A percentile compares a stretch with the other conserved stretches of the same genome.
These are phyloP conservation scores for Aquilaria agallochum DNA, from an alignment of 441 rosid genomes.

Conservation along the genomic window DNA sequence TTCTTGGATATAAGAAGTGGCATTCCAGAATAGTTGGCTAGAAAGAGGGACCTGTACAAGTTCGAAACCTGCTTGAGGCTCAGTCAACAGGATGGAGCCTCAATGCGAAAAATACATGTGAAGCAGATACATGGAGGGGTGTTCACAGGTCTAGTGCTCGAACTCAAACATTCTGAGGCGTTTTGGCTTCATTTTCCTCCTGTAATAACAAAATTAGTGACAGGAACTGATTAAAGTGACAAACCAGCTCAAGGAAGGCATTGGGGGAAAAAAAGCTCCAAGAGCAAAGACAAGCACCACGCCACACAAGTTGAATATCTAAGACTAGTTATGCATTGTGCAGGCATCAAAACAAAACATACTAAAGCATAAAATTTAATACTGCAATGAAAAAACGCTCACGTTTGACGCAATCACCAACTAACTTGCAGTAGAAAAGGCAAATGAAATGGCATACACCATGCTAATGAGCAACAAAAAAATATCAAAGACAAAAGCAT, in stretches of 20 bases:
- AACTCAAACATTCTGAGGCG: constrained; percentile 21
- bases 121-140: constrained; percentile 1
- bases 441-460: not conserved
- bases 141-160: constrained; percentile 3
- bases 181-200: constrained; percentile 34
- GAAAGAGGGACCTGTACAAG: constrained; percentile 24
- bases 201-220: constrained; percentile 19
- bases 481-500: constrained; percentile 17
- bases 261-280: not conserved
- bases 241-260: not conserved
- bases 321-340: not conserved
- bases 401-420: not conserved
- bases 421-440: not conserved
- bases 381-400: not conserved
- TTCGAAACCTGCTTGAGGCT: constrained; percentile 15
- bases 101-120: constrained; percentile 4
- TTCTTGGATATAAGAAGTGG: too few species aligned
- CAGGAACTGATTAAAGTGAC: not conserved
- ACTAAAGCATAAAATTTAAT: not conserved
- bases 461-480: not conserved
- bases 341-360: not conserved
- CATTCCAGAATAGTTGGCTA: not conserved
- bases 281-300: not conserved
- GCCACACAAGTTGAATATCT: not conserved
- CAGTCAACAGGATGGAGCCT: constrained; percentile 16